Evolutionary conservation across 179 eudicot species (phyloP), one percentile per base, ranked within the genome.

Genomic region (Pouteria campechiana): DNA sequence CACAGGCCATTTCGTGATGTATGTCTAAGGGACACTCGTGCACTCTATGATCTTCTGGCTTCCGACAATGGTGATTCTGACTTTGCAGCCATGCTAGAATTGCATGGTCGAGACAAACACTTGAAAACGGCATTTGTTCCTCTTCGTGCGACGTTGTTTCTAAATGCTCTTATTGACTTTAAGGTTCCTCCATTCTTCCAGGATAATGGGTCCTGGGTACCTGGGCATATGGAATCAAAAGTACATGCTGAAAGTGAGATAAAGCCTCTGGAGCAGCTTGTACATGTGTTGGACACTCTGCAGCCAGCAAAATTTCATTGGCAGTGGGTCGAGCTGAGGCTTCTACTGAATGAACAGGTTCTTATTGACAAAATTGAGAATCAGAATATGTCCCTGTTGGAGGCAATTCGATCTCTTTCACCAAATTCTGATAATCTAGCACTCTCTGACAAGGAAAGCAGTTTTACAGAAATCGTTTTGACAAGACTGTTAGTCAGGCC

Each of bases 271-370:
- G 81, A 81, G 47, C 75, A 69, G 60, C 74, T 87, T 48, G 83
- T 80, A 31, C 61, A 75, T 64, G 70, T 82, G 60, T 68, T 92
- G 41, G 94, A 92, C 60, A 62, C 74, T 6, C 54, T 92, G 73
- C 99, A 92, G 58, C 93, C 94, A 49, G 96, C 99, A 3, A 92
- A 78, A 40, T 87, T 92, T 64, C 96, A 92, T 64, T 92, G 99
- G 99, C 99, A 92, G 63, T 92, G 96, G 99, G 77, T 92, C 41
- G 96, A 92, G 67, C 82, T 87, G 37, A 69, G 88, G 74, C 81
- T 92, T 42, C 71, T 87, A 18, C 52, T 87, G 22, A 79, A 81
- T 42, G 99, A 92, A 63, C 94, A 80, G 52, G 83, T 78, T 33
- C 64, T 88, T 7, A 55, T 69, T 25, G 88, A 72, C 52, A 88